phyloP scores from a whole-genome alignment of 352 stramenopile genomes.

The Blastocystis sp. region DNA sequence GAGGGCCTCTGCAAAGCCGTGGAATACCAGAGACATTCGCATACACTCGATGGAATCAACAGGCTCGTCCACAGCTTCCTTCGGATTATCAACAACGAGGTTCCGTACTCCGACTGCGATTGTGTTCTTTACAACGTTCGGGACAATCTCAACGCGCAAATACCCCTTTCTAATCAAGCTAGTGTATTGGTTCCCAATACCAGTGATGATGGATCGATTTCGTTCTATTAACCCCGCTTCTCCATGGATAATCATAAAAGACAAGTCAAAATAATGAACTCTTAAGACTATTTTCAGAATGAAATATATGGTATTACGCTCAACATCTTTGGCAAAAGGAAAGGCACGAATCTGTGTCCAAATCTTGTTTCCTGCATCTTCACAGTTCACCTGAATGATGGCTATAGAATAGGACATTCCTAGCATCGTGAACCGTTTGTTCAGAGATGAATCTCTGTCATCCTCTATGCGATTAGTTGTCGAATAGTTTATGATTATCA shows the following conservation, averaged over 20 bases:
- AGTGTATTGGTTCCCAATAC: background rate
- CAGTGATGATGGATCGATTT: background rate
- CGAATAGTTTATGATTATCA: too few relatives aligned
- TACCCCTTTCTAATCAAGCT: background rate
- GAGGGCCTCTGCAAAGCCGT: conserved; percentile 39
- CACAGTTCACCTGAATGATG: conserved; percentile 29
- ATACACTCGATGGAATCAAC: conserved; percentile 34
- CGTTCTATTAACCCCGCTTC: background rate
- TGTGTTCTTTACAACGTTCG: conserved; percentile 24
- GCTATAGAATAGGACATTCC: conserved; percentile 14
- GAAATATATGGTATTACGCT: background rate
- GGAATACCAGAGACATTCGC: conserved; percentile 13
- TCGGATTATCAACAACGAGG: background rate
- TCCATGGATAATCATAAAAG: conserved; percentile 6
- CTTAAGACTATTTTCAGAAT: background rate
- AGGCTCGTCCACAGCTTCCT: conserved; percentile 8
- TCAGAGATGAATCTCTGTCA: too few relatives aligned
- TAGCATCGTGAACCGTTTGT: background rate
- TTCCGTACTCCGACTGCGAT: background rate
- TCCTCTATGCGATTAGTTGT: too few relatives aligned
- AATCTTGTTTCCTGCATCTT: background rate
- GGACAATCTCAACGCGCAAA: background rate
- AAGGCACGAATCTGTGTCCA: background rate
- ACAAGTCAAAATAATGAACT: conserved; percentile 9
- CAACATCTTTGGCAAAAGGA: background rate